A percentile compares a stretch with the other conserved stretches of the same genome.
Evolutionary conservation across 768 basidiomycete genomes (phyloP).

Genomic region (Tremella fuciformis): DNA sequence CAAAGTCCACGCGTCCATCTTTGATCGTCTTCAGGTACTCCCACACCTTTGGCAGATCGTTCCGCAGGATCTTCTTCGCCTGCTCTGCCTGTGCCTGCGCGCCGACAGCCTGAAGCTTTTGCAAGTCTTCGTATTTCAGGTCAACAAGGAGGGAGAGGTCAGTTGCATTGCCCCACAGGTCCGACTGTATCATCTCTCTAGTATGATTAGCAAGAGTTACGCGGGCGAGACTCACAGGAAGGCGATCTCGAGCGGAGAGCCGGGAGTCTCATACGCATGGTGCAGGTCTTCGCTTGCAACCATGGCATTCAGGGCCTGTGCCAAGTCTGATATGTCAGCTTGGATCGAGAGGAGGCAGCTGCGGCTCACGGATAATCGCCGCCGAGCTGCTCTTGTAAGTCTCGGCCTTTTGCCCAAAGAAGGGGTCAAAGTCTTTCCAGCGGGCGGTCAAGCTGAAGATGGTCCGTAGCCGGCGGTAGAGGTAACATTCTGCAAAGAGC

Average conservation of each 20-base stretch:
- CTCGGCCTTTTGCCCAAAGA: constrained; percentile 70
- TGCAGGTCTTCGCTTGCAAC: constrained; percentile 34
- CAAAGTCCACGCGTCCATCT: constrained; percentile 68
- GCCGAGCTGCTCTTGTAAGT: constrained; percentile 74
- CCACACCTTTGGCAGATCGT: constrained; percentile 78
- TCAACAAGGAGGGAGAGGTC: constrained; percentile 89
- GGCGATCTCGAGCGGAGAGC: constrained; percentile 46
- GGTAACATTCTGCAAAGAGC: constrained; percentile 87
- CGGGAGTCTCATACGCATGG: constrained; percentile 24
- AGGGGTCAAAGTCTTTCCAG: constrained; percentile 81
- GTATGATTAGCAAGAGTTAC: neutral
- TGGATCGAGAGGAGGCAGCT: neutral
- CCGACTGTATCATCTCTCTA: constrained; percentile 51
- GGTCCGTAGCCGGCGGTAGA: constrained; percentile 74
- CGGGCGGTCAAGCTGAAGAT: constrained; percentile 65
- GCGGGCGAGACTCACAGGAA: constrained; percentile 40
- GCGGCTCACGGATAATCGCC: constrained; percentile 70
- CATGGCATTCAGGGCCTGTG: constrained; percentile 41
- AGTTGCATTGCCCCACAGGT: constrained; percentile 86
- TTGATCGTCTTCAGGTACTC: constrained; percentile 62
- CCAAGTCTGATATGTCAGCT: constrained; percentile 35
- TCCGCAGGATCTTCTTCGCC: constrained; percentile 73
- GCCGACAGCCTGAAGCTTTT: constrained; percentile 75
- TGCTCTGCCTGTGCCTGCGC: constrained; percentile 74
- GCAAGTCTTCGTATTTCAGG: constrained; percentile 75